phyloP scores from a whole-genome alignment of 2,329 filamentous ascomycete genomes.

The Mollisia scopiformis region DNA sequence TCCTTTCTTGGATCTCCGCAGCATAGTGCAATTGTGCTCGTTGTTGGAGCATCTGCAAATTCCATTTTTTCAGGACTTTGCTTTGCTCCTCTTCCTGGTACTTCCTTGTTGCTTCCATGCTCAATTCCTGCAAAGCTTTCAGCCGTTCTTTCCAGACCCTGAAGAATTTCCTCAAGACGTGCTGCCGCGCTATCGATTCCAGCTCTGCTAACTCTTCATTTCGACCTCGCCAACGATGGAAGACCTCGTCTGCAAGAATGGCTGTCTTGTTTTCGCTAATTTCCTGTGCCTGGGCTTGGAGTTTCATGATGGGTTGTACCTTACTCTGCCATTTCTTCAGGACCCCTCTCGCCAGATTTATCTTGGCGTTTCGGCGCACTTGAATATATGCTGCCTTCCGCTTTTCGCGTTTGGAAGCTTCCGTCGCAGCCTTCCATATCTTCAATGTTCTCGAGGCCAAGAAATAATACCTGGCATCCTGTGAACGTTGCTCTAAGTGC shows the following conservation, averaged over 20 bases:
- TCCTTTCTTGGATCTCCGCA: slow-evolving; percentile 35
- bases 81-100: slow-evolving; percentile 33
- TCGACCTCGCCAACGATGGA: slow-evolving; percentile 36
- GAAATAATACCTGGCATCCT: slow-evolving; percentile 36
- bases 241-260: slow-evolving; percentile 33
- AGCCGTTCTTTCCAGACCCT: slow-evolving; percentile 30
- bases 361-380: slow-evolving; percentile 34
- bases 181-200: slow-evolving; percentile 27
- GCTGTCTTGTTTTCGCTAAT: slow-evolving; percentile 29
- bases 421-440: slow-evolving; percentile 34
- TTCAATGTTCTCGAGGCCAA: slow-evolving; percentile 31
- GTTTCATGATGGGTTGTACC: slow-evolving; percentile 28
- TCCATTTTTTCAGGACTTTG: slow-evolving; percentile 36
- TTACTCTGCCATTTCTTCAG: slow-evolving; percentile 30
- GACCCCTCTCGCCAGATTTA: slow-evolving; percentile 31
- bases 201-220: slow-evolving; percentile 32
- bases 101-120: slow-evolving; percentile 31
- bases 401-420: slow-evolving; percentile 33
- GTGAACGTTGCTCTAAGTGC: slow-evolving; percentile 28
- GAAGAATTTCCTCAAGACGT: slow-evolving; percentile 30
- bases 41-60: slow-evolving; percentile 31
- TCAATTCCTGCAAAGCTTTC: slow-evolving; percentile 26
- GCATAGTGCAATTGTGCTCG: slow-evolving; percentile 32
- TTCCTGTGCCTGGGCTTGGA: slow-evolving; percentile 32
- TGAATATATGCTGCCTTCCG: slow-evolving; percentile 34